Evolutionary conservation across 805 yeast species (phyloP), one percentile per base, ranked within the genome.

Genomic region (Pichia thaimueangensis): DNA sequence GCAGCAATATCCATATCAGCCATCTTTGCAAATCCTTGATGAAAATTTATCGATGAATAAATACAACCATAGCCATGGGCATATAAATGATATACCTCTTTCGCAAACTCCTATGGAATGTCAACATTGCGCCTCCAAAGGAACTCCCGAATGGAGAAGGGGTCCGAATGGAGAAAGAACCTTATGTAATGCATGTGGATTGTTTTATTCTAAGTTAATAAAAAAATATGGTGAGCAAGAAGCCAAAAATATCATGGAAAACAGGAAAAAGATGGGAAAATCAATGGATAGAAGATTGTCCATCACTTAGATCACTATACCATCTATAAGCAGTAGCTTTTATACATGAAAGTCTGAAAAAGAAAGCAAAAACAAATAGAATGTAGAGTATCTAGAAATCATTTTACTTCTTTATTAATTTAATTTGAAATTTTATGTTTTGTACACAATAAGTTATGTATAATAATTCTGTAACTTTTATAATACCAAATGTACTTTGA

Each of bases 71-170:
- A n/a, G n/a, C n/a, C n/a, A n/a, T n/a, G n/a, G n/a, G n/a, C n/a
- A n/a, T n/a, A n/a, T n/a, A n/a, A n/a, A n/a, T n/a, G n/a, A n/a
- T n/a, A n/a, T n/a, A n/a, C n/a, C n/a, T n/a, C n/a, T n/a, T n/a
- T n/a, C n/a, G n/a, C n/a, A n/a, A n/a, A 30, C 31, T n/a, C 20
- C 13, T 15, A 30, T 30, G 17, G 23, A 25, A 27, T 58, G 62
- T 45, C 38, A 50, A 17, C 64, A 60, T 45, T 79, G 85, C 53
- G 70, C 69, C n/a, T 67, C 71, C 5, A 61, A 56, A 7, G 76
- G 74, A 35, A 82, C 94, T 0, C 93, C 93, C 0, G 93, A 85
- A 59, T 85, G 95, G 94, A 65, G 94, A 42, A 71, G 82, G 35
- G 93, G 93, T 0, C 93, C 95, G 2, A 73, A 74, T 41, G 94